Conservation (phyloP, 306 rosid species). For the Cicer judaicum region DNA sequence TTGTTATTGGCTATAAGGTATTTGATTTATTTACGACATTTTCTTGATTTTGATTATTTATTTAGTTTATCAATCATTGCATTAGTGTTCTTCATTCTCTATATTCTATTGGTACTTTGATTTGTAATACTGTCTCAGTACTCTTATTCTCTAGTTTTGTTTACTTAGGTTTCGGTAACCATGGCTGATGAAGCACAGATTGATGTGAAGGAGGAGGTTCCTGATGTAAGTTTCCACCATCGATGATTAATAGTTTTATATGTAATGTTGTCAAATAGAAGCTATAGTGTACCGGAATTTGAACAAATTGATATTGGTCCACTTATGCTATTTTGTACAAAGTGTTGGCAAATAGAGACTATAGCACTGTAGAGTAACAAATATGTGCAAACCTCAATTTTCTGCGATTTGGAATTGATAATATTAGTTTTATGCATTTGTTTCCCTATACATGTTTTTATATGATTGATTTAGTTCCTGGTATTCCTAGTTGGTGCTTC, state of each 20-base stretch:
- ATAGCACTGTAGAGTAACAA: too few relatives aligned
- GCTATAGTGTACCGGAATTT: too few relatives aligned
- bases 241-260: too few relatives aligned
- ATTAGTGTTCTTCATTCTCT: neutral
- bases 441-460: neutral
- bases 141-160: constrained; percentile 6
- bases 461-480: neutral
- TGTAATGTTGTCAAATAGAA: too few relatives aligned
- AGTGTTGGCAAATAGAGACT: too few relatives aligned
- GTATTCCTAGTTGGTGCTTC: neutral
- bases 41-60: constrained; percentile 13
- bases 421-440: neutral
- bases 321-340: too few relatives aligned
- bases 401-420: neutral
- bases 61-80: neutral
- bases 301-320: too few relatives aligned
- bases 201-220: constrained; percentile 69
- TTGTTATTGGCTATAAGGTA: neutral
- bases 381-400: too few relatives aligned
- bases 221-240: constrained; percentile 56
- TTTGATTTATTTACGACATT: neutral
- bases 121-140: neutral
- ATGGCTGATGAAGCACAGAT: constrained; percentile 66
- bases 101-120: neutral
- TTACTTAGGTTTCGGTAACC: constrained; percentile 43